A percentile compares a stretch with the other conserved stretches of the same genome.
Conservation (phyloP, 2,329 filamentous ascomycete genomes). For the Pochonia chlamydosporia region DNA sequence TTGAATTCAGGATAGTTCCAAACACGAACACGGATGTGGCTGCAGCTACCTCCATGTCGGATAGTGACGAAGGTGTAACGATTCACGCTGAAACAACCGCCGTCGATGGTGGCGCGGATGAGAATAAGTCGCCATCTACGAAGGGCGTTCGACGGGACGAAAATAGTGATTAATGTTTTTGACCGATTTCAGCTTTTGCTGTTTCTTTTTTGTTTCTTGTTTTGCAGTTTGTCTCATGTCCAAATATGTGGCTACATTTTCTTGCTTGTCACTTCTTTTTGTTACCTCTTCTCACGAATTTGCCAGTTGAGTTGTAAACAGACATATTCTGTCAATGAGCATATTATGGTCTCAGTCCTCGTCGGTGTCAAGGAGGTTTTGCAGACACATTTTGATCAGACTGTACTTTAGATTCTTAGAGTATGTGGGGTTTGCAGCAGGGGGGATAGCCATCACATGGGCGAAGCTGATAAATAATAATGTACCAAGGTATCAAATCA, state of each 20-base stretch:
- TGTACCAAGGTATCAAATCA: slow-evolving; percentile 5
- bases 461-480: slow-evolving; percentile 16
- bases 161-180: slow-evolving; percentile 5
- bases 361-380: slow-evolving; percentile 11
- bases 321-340: slow-evolving; percentile 24
- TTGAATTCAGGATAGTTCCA: slow-evolving; percentile 26
- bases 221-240: slow-evolving; percentile 10
- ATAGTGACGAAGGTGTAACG: slow-evolving; percentile 49
- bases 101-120: slow-evolving; percentile 32
- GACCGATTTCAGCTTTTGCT: slow-evolving; percentile 10
- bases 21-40: slow-evolving; percentile 36
- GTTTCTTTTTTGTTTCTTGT: slow-evolving; percentile 8
- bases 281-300: slow-evolving; percentile 9
- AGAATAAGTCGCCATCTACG: slow-evolving; percentile 41
- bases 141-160: slow-evolving; percentile 35
- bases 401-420: slow-evolving; percentile 34
- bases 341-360: slow-evolving; percentile 28
- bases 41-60: slow-evolving; percentile 34
- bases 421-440: slow-evolving; percentile 2
- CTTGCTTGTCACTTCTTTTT: slow-evolving; percentile 10
- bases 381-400: slow-evolving; percentile 24
- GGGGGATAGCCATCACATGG: not conserved
- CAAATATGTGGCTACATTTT: slow-evolving; percentile 11
- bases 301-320: slow-evolving; percentile 12
- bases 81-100: slow-evolving; percentile 45